Base-by-base conservation (phyloP, 768 basidiomycete species). In the Termitomyces sp. region DNA sequence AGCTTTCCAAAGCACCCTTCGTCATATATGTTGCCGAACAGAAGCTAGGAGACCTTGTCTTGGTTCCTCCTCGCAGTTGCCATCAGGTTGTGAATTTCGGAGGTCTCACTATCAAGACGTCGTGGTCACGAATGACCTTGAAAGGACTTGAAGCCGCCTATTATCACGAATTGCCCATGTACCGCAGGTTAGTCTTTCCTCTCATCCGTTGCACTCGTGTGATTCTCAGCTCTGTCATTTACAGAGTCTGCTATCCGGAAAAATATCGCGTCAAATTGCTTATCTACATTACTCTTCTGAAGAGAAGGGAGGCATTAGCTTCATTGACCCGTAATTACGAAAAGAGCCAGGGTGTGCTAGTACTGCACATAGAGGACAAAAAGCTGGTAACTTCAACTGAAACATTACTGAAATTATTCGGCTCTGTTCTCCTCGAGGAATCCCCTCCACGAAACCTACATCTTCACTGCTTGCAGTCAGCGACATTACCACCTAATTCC, bases 71-170 rank as follows among this genome's bases (percentile, higher is more conserved):
- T 25, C 77, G 87, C 59, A 87, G 87, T 58, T 90, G 86, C 54
- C 90, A 94, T 69, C 92, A 94, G 67, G 92, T 92, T 3, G 78
- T 93, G 25, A 94, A 94, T 62, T 72, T 73, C 44, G 89, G 90
- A 21, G 90, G 92, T 12, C 78, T 94, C 19, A 90, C 89, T 0
- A 76, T 92, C 68, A 94, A 94, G 70, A 83, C 85, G 4, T 88
- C 89, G 1, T 94, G 92, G 92, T 92, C 90, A 0, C 77, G 92
- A 43, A 92, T 94, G 89, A 86, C 88, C 7, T 63, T 87, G 31
- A 67, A 73, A 47, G 86, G 89, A 3, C 67, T 91, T 9, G 67
- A 69, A 37, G 73, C 77, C 1, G 87, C 90, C 3, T 74, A 88
- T 29, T 80, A 83, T 63, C 81, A 88, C 43, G 92, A 94, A 62